phyloP scores from a whole-genome alignment of 164 flowering plant genomes.

The grape (Vitis vinifera) region DNA sequence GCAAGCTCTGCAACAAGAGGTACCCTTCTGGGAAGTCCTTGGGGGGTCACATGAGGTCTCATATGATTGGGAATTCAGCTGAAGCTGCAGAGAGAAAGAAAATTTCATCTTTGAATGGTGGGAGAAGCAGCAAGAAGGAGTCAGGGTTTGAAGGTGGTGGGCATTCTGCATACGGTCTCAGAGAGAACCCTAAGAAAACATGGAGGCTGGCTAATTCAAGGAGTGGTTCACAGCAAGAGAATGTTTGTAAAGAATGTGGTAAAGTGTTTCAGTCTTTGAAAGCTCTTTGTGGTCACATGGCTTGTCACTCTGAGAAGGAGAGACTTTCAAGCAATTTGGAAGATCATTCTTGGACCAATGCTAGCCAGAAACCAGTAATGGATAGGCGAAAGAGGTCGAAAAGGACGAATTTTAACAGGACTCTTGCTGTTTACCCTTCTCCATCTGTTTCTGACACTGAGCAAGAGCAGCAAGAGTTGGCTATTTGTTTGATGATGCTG shows the following conservation, averaged over 20 bases:
- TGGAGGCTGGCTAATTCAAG: slow-evolving; percentile 53
- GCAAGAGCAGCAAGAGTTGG: slow-evolving; percentile 76
- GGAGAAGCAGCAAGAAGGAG: slow-evolving; percentile 8
- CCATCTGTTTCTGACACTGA: slow-evolving; percentile 58
- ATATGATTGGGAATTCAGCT: slow-evolving; percentile 19
- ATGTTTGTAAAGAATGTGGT: slow-evolving; percentile 74
- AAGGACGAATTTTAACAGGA: slow-evolving; percentile 36
- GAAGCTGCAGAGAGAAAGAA: slow-evolving; percentile 11
- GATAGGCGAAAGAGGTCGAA: slow-evolving; percentile 48
- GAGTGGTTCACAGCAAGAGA: slow-evolving; percentile 15
- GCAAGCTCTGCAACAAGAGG: slow-evolving; percentile 38
- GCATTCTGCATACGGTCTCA: slow-evolving; percentile 39
- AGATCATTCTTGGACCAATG: slow-evolving; percentile 38
- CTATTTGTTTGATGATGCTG: slow-evolving; percentile 80
- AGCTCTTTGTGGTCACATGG: slow-evolving; percentile 89
- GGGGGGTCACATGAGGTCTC: slow-evolving; percentile 41
- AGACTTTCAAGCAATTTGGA: slow-evolving; percentile 19
- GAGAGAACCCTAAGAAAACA: slow-evolving; percentile 67
- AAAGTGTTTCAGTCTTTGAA: slow-evolving; percentile 71
- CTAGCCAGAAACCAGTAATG: slow-evolving; percentile 33
- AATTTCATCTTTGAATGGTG: slow-evolving; percentile 6
- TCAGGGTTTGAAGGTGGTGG: slow-evolving; percentile 17
- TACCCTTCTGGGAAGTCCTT: slow-evolving; percentile 43
- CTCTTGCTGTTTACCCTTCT: slow-evolving; percentile 20
- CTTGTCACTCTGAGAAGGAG: slow-evolving; percentile 63